Evolutionary conservation across 2,329 filamentous ascomycete genomes (phyloP), one percentile per base, ranked within the genome.

Genomic region (Sclerotinia borealis): DNA sequence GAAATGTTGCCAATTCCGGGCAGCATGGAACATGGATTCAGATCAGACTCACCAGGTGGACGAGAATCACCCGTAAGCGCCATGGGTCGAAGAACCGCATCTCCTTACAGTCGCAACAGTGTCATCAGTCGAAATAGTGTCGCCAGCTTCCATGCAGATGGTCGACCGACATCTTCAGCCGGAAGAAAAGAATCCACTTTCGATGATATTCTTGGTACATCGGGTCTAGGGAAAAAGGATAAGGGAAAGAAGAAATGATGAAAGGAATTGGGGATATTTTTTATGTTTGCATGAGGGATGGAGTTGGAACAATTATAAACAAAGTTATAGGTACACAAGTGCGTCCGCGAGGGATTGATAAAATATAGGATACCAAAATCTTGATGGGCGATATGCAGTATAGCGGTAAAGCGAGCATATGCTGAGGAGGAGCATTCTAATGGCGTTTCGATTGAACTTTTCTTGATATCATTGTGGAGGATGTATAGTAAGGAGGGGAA

Each of bases 201-300:
- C 69, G 80, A 82, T 66, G 80, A 82, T 55, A 82, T 82, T 41
- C 71, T 82, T 76, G 76, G 10, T 72, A 72, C 36, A 65, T 70
- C n/a, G 63, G 70, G 41, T 77, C 78, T 75, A 79, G 77, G 71
- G 79, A 29, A 50, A 37, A 49, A 77, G 73, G 73, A 64, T 17
- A 67, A 70, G 61, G 63, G 64, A 48, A 71, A 68, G 64, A 68
- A 67, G 60, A 68, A 61, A 10, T 61, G 49, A 61, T 22, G 56
- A 15, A 25, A 31, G 8, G 36, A 39, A 36, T 51, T 29, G 48
- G 15, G 10, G 10, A 10, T 59, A 34, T 47, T 19, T n/a, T 45
- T 56, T 36, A 55, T 36, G 27, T 54, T 41, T 31, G 15, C 49
- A 56, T 58, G 49, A 47, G n/a, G 41, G 29, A 43, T 36, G 50